Evolutionary conservation across 2,329 filamentous ascomycete genomes (phyloP), one percentile per base, ranked within the genome.

Genomic region (Colletotrichum endophyticum): DNA sequence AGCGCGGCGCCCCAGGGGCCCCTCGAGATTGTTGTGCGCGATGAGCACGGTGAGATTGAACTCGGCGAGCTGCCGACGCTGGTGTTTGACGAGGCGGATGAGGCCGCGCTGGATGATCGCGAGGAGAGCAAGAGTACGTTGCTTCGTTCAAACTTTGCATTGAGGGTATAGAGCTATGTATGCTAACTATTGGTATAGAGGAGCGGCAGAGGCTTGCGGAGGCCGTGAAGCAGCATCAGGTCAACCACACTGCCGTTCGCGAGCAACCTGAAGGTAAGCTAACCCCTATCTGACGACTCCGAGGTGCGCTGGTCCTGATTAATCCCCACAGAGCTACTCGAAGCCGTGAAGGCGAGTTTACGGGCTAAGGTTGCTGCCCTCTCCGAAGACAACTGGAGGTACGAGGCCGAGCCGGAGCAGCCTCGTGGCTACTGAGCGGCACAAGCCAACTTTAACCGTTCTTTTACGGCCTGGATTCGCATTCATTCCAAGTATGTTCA

Each of bases 321-420:
- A 79, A 64, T 72, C 27, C 27, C 80, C 66, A n/a, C 75, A 93
- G 94, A 96, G 84, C 88, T 96, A 5, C 87, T 95, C 30, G 92
- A 94, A 78, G 90, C 92, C 27, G 90, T 96, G 64, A 91, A 92
- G 78, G 90, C 92, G 39, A 96, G 93, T 83, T 86, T 98, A 71
- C 89, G 92, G 79, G 91, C 91, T 75, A 95, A 95, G 82, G 94
- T 96, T 3, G 90, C 91, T 19, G 92, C 93, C 16, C 86, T 98
- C 66, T 91, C 94, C 27, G 94, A 97, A 67, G 96, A 98, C 81
- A 94, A 93, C 80, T 98, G 96, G 96, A 98, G 98, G 93, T 98
- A 94, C 85, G 95, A 96, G 83, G 88, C 91, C 3, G 94, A 95
- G 80, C 64, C 74, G 25, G 89, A 91, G 70, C 86, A 88, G 77